A percentile compares a stretch with the other conserved stretches of the same genome.
These are phyloP conservation scores for Fusarium sp. DNA, from an alignment of 2,329 filamentous ascomycete species.

Conservation along the genomic window DNA sequence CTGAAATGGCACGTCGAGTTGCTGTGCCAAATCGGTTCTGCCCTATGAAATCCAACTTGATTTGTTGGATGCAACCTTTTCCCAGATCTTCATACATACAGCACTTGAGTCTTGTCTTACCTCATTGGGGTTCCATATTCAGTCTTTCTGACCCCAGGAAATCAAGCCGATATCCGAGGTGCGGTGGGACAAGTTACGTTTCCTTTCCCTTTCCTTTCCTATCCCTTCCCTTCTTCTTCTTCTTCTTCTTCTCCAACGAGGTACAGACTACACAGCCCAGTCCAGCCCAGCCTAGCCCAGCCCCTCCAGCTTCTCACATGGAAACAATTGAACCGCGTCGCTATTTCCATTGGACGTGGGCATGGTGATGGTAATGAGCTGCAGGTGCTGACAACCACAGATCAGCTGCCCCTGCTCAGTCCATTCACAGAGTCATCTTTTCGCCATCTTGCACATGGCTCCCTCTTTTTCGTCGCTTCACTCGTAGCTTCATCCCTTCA, in stretches of 20 bases:
- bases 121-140: slow-evolving; percentile 29
- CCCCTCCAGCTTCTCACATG: slow-evolving; percentile 2
- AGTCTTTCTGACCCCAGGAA: slow-evolving; percentile 15
- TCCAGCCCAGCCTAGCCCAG: not conserved
- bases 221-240: not conserved
- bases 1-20: not conserved
- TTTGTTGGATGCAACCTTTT: slow-evolving; percentile 22
- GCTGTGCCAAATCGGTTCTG: slow-evolving; percentile 23
- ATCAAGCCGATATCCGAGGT: slow-evolving; percentile 30
- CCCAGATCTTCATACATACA: slow-evolving; percentile 35
- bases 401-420: slow-evolving; percentile 29
- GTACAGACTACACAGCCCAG: too few species aligned
- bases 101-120: slow-evolving; percentile 38
- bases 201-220: not conserved
- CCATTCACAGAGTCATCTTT: slow-evolving; percentile 20
- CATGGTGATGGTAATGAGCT: not conserved
- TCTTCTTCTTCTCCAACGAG: too few species aligned
- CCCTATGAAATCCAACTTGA: slow-evolving; percentile 27
- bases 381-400: slow-evolving; percentile 22
- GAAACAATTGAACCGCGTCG: slow-evolving; percentile 3
- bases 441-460: slow-evolving; percentile 24
- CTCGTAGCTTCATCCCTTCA: slow-evolving; percentile 14
- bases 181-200: slow-evolving; percentile 17
- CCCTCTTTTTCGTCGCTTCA: slow-evolving; percentile 8
- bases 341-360: not conserved